These are phyloP conservation scores for Moringa oleifera DNA, from an alignment of 345 rosid species.

Conservation along the genomic window DNA sequence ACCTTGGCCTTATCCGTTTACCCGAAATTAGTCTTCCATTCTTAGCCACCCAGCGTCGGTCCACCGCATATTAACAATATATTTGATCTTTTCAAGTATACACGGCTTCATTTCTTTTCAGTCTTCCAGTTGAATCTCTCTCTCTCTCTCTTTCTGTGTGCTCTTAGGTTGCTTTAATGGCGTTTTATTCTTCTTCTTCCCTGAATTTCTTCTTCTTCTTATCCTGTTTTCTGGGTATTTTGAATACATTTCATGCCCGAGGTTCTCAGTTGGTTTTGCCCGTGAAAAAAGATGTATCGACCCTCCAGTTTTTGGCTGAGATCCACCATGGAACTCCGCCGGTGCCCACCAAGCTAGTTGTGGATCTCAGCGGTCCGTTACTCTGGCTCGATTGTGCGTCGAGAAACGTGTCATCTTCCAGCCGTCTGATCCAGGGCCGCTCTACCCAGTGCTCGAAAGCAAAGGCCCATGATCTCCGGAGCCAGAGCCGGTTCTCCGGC, in stretches of 20 bases:
- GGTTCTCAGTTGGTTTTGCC: slow-evolving; percentile 30
- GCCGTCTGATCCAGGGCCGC: slow-evolving; percentile 31
- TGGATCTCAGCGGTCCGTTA: slow-evolving; percentile 52
- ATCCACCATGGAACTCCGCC: slow-evolving; percentile 29
- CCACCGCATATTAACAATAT: slow-evolving; percentile 13
- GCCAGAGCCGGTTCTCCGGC: background rate
- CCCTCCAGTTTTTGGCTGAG: slow-evolving; percentile 56
- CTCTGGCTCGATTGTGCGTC: slow-evolving; percentile 52
- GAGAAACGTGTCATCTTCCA: slow-evolving; percentile 11
- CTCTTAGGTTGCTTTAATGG: no score
- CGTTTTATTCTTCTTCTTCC: slow-evolving; percentile 5
- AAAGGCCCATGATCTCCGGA: background rate
- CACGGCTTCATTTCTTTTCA: no score
- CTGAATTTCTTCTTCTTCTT: slow-evolving; percentile 13
- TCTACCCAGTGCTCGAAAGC: slow-evolving; percentile 56
- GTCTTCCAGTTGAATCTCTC: no score
- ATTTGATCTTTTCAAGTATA: no score
- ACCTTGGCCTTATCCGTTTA: slow-evolving; percentile 26
- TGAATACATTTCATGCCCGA: slow-evolving; percentile 14
- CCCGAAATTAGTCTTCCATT: background rate
- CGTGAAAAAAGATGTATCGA: slow-evolving; percentile 43
- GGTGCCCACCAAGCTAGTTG: slow-evolving; percentile 33
- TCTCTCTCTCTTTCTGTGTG: background rate
- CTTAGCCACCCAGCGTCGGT: slow-evolving; percentile 30
- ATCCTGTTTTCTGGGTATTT: slow-evolving; percentile 10